Base-by-base conservation (phyloP, 1,139 yeast genomes). In the Tardiomyces digboiensis region DNA sequence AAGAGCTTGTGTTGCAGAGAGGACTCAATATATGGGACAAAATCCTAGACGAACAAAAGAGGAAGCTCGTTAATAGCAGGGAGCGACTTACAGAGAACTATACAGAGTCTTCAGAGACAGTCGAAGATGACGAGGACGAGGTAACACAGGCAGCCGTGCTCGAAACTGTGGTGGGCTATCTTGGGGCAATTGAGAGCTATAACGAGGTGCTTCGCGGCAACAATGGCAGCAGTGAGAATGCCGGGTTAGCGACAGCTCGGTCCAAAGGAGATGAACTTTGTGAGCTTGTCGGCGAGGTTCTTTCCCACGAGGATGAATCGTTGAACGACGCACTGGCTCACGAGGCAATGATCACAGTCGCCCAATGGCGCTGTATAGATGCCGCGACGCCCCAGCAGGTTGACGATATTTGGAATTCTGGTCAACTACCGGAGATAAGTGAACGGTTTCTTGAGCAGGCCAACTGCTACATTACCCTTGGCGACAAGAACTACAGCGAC, bases 391-490 rank as follows among this genome's bases (percentile, higher is more conserved):
- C 43, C 44, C 19, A 36, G 8, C 14, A 16, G 38, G 29, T 49
- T 14, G 36, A 33, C 13, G 36, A 23, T 7, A 23, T 48, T 3
- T 52, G 55, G 55, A 19, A 42, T 2, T 42, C 40, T 20, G n/a
- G n/a, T n/a, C n/a, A n/a, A n/a, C 49, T 55, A 23, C 57, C 58
- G 6, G 39, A 21, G n/a, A 48, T 48, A 6, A 37, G 50, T 1
- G 48, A 47, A 14, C 48, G 57, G 29, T 47, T 42, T 42, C 45
- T 57, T 41, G 51, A 55, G 19, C 55, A 55, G 39, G 56, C 58
- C 12, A 58, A 55, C 39, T 44, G 52, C 2, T 49, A 46, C 39
- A 43, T 55, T n/a, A 58, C 54, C n/a, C 43, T 46, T 18, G 49
- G 55, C 4, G 52, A 50, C 36, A 39, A 16, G 16, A 8, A 7